Base-by-base conservation (phyloP, 2,329 filamentous ascomycete genomes). In the Diaporthe sp. region DNA sequence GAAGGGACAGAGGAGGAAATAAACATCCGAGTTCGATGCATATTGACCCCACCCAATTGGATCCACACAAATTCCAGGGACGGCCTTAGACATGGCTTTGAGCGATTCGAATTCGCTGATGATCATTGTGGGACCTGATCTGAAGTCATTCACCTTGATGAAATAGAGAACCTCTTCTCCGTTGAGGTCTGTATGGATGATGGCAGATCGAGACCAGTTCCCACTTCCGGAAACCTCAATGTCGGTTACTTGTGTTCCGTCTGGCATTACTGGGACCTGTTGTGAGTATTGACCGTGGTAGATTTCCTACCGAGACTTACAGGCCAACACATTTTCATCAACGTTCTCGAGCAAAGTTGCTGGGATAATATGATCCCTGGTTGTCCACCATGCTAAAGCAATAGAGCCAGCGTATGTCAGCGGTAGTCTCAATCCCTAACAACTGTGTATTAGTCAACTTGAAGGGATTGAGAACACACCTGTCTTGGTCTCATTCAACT, bases 371-470 rank as follows among this genome's bases (percentile, higher is more conserved):
- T 58, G 55, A 22, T 58, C 55, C 33, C 19, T 22, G 3, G 55
- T 38, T 33, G 55, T 58, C 55, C 55, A 58, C 55, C 55, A 58
- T 7, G 55, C 55, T 58, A 19, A n/a, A n/a, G n/a, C n/a, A n/a
- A n/a, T n/a, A n/a, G n/a, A n/a, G n/a, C n/a, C n/a, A n/a, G n/a
- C n/a, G n/a, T n/a, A n/a, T n/a, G n/a, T n/a, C n/a, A n/a, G n/a
- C n/a, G n/a, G n/a, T n/a, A n/a, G n/a, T n/a, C n/a, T n/a, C n/a
- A n/a, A n/a, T n/a, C n/a, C n/a, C n/a, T n/a, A n/a, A n/a, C n/a
- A n/a, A n/a, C n/a, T n/a, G n/a, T n/a, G n/a, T n/a, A n/a, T n/a
- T n/a, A n/a, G n/a, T n/a, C n/a, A n/a, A n/a, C n/a, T n/a, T n/a
- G n/a, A n/a, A n/a, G n/a, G n/a, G n/a, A n/a, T n/a, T n/a, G n/a